Evolutionary conservation across 1,284 basidiomycete genomes (phyloP), one percentile per base, ranked within the genome.

Genomic region (Cryptococcus sp.): DNA sequence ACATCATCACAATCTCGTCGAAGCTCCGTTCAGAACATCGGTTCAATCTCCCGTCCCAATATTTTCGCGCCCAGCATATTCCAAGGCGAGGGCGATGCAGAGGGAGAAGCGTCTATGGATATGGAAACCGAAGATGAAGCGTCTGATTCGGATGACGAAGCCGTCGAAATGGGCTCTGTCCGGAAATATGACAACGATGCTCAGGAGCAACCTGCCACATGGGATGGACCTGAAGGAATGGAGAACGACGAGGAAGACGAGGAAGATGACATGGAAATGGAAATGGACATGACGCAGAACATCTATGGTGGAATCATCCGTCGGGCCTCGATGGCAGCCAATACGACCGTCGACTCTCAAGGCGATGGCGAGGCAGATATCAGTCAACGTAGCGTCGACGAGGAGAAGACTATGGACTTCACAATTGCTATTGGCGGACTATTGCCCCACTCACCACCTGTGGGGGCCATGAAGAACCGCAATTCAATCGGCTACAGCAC

Each of bases 71-170:
- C 61, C 22, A 45, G 39, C 50, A 41, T 59, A 47, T 68, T 72
- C 52, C 50, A 63, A 2, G 66, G 65, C 19, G 69, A 69, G 50
- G 71, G 71, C 10, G 72, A 87, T 1, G 79, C 77, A 40, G 72
- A 83, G 25, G 85, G 83, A 7, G 85, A 87, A 61, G 82, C 79
- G 50, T 83, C 70, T 35, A 83, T 87, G 78, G 89, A 91, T 27
- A 60, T 77, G 30, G 76, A 77, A 51, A 68, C 68, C 5, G 71
- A 72, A 13, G 64, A 64, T 27, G 72, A 74, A 45, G 63, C 57
- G 27, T 64, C 55, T 20, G 64, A 64, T 25, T 52, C 54, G 15
- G 63, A 66, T 38, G 61, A 63, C 11, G 62, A 52, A 22, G 47
- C 25, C 3, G 57, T 50, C 8, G 58, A 55, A n/a, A 35, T 57